These are phyloP conservation scores for Leavenworthia alabamica DNA, from an alignment of 345 rosid species.

Conservation along the genomic window DNA sequence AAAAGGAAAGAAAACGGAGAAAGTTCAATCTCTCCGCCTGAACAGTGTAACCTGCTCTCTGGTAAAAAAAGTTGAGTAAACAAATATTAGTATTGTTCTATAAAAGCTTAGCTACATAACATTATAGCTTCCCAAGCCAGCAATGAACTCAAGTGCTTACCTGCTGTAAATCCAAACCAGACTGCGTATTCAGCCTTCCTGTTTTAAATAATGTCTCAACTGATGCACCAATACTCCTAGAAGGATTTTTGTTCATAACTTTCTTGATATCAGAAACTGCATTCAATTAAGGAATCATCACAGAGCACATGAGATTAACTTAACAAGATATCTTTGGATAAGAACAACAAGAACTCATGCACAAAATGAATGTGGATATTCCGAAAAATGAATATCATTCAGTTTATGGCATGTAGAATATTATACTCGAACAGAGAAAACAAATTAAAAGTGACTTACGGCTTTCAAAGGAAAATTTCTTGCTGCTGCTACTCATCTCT, in stretches of 20 bases:
- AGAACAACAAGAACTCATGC: background rate
- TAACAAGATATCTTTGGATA: background rate
- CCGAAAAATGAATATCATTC: background rate
- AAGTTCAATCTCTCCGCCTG: constrained; percentile 98
- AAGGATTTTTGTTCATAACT: constrained; percentile 49
- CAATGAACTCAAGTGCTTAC: constrained; percentile 29
- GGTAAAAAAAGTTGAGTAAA: background rate
- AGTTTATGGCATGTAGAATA: too few relatives aligned
- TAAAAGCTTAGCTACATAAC: constrained; percentile 3
- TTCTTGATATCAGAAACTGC: constrained; percentile 67
- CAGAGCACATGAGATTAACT: background rate
- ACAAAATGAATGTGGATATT: background rate
- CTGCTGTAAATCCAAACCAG: constrained; percentile 92
- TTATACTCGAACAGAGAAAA: too few relatives aligned
- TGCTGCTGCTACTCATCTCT: constrained; percentile 39
- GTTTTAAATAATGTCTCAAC: constrained; percentile 70
- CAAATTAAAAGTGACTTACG: too few relatives aligned
- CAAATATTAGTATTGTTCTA: constrained; percentile 3
- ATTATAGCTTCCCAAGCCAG: constrained; percentile 8
- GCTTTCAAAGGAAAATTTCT: constrained; percentile 46
- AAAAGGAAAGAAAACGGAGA: constrained; percentile 83
- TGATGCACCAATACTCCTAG: constrained; percentile 46
- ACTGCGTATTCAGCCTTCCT: constrained; percentile 63
- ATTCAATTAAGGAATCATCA: constrained; percentile 15
- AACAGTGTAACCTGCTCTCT: constrained; percentile 95